Evolutionary conservation across 768 basidiomycete species (phyloP), one percentile per base, ranked within the genome.

Genomic region (Calocybe gangraenosa): DNA sequence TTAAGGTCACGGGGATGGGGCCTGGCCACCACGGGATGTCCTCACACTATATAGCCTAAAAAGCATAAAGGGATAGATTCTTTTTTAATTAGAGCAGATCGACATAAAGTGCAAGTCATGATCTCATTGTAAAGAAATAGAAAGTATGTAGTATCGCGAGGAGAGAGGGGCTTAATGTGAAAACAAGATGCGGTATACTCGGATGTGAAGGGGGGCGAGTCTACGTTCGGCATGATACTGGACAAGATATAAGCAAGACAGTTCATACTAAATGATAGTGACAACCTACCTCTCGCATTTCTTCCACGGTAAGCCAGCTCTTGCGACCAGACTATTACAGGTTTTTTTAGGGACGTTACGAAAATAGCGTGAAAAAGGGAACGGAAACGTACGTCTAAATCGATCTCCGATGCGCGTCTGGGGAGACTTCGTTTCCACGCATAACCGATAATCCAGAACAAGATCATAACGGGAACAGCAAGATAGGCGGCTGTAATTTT

Each of bases 301-400:
- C 67, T 41, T 69, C 68, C 2, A 64, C 70, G 3, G 70, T 73
- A 20, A 70, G 57, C 71, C 71, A 73, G 52, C 66, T 68, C 63
- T 72, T 73, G 46, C 71, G 69, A 36, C 69, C 70, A 50, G 70
- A 60, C 65, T 65, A 34, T n/a, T n/a, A n/a, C n/a, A n/a, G n/a
- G n/a, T n/a, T n/a, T n/a, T n/a, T n/a, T 28, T 25, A 36, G 18
- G 23, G 20, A 47, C n/a, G n/a, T 9, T 21, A 42, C 9, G 42
- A 8, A 42, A 11, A 36, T 5, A 44, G 1, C 17, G 32, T 17
- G 15, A 42, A 43, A 10, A 15, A 13, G 14, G 8, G 20, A 20
- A 7, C n/a, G 21, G 31, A 36, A 19, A 55, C 63, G 25, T 36
- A 63, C 64, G 43, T 73, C 71, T 40, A 74, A 63, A 42, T 74